Percentiles rank a stretch among this genome's conserved stretches.
Evolutionary conservation across 495 filamentous ascomycete species (phyloP).

Genomic region (Copromyces sp.): DNA sequence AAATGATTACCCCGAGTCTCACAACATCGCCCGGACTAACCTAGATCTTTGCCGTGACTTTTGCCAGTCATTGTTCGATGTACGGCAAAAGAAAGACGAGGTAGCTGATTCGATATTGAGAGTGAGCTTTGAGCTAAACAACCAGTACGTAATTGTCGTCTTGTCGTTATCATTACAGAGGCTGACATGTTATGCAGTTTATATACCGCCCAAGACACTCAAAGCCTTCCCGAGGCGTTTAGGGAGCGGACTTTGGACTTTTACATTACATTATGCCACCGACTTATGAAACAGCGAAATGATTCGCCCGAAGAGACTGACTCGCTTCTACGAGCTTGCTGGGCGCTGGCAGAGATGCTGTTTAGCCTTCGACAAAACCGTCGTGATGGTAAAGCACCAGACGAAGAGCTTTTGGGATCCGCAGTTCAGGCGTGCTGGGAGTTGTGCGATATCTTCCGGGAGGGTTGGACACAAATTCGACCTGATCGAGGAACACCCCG

Average conservation of each 20-base stretch:
- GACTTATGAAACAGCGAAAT: slow-evolving; percentile 85
- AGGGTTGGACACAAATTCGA: slow-evolving; percentile 84
- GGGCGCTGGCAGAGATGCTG: slow-evolving; percentile 86
- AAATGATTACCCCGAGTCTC: slow-evolving; percentile 55
- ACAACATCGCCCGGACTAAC: slow-evolving; percentile 58
- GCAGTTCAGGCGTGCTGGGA: slow-evolving; percentile 93
- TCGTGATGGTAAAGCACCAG: slow-evolving; percentile 57
- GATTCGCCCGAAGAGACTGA: slow-evolving; percentile 70
- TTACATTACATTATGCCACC: slow-evolving; percentile 85
- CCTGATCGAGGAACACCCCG: slow-evolving; percentile 82
- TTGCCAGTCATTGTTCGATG: slow-evolving; percentile 82
- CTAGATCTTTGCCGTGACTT: slow-evolving; percentile 85
- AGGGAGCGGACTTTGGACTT: slow-evolving; percentile 85
- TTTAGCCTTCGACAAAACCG: slow-evolving; percentile 83
- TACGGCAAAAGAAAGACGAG: slow-evolving; percentile 63
- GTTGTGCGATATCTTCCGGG: slow-evolving; percentile 84
- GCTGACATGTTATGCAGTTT: slow-evolving; percentile 37
- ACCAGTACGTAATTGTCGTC: slow-evolving; percentile 44
- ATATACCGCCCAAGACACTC: slow-evolving; percentile 76
- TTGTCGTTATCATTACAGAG: background rate
- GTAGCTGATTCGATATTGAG: slow-evolving; percentile 72
- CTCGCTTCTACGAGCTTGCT: slow-evolving; percentile 73
- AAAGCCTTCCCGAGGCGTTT: slow-evolving; percentile 76
- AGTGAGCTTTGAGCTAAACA: slow-evolving; percentile 91
- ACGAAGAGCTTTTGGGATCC: slow-evolving; percentile 75